phyloP scores from a whole-genome alignment of 768 basidiomycete species.

The Calocybe gangraenosa region DNA sequence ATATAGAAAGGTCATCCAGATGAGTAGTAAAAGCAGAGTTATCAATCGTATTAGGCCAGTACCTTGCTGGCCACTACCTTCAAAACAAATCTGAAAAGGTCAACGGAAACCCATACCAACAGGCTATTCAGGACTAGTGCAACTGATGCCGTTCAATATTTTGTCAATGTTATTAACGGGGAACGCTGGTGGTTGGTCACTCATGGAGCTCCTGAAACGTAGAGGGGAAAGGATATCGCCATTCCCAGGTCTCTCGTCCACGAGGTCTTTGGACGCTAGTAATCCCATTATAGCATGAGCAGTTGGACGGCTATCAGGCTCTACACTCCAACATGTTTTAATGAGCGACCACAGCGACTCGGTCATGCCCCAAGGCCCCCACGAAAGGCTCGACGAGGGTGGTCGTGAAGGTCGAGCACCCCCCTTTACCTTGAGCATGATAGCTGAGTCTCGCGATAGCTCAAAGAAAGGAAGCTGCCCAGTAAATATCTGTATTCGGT shows the following conservation, averaged over 20 bases:
- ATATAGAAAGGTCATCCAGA: no score
- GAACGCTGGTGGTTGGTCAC: no score
- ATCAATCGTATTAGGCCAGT: no score
- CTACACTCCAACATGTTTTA: slow-evolving; percentile 1
- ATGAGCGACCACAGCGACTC: slow-evolving; percentile 2
- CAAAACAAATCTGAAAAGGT: no score
- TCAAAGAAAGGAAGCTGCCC: slow-evolving; percentile 4
- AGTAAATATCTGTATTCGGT: slow-evolving; percentile 6
- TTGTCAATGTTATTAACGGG: no score
- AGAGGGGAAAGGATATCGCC: not conserved
- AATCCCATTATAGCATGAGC: not conserved
- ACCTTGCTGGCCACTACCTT: no score
- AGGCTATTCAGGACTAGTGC: no score
- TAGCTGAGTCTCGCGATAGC: not conserved
- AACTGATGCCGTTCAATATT: no score
- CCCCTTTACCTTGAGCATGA: slow-evolving; percentile 1
- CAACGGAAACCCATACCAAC: no score
- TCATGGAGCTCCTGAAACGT: not conserved
- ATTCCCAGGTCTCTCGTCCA: not conserved
- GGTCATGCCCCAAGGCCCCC: slow-evolving; percentile 3
- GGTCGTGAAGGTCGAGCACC: slow-evolving; percentile 5
- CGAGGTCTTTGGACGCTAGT: not conserved
- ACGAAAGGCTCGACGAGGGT: not conserved
- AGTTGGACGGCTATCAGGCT: not conserved
- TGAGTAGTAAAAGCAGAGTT: no score